Evolutionary conservation across 768 basidiomycete species (phyloP).

Genomic region (Psilocybe cubensis): DNA sequence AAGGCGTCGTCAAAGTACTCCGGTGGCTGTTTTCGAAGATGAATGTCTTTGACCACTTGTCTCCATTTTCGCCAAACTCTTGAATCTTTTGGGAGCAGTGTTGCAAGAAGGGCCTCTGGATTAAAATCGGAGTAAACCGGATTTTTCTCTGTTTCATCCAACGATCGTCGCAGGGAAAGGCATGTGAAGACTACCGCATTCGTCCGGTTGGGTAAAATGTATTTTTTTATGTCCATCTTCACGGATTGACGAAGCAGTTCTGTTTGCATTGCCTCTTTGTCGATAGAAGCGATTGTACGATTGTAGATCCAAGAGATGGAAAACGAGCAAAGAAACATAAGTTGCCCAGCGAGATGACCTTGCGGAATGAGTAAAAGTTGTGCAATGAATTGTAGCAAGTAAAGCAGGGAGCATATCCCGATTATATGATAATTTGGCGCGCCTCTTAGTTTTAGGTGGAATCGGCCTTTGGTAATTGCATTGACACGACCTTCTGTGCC

Average conservation of each 20-base stretch:
- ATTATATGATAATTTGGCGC: conserved; percentile 7
- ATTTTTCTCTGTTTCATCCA: no score
- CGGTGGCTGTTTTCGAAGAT: no score
- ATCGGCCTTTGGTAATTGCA: conserved; percentile 9
- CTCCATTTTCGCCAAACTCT: no score
- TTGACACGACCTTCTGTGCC: conserved; percentile 8
- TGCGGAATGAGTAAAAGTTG: conserved; percentile 16
- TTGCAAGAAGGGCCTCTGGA: no score
- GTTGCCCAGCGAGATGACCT: conserved; percentile 7
- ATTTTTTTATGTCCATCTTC: no score
- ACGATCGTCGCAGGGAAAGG: no score
- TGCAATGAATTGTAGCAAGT: conserved; percentile 5
- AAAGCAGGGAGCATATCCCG: conserved; percentile 2
- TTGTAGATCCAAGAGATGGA: conserved; percentile 11
- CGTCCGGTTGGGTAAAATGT: no score
- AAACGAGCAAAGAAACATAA: conserved; percentile 14
- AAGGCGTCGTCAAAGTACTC: no score
- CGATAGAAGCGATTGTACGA: conserved; percentile 7
- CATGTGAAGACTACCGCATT: no score
- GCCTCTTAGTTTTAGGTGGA: background rate
- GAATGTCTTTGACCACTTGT: no score
- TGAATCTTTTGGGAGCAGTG: no score
- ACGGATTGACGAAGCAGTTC: background rate
- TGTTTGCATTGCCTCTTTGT: conserved; percentile 9
- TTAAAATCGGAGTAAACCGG: no score